Evolutionary conservation across 306 rosid genomes (phyloP).

Genomic region (Fragaria nilgerrensis): DNA sequence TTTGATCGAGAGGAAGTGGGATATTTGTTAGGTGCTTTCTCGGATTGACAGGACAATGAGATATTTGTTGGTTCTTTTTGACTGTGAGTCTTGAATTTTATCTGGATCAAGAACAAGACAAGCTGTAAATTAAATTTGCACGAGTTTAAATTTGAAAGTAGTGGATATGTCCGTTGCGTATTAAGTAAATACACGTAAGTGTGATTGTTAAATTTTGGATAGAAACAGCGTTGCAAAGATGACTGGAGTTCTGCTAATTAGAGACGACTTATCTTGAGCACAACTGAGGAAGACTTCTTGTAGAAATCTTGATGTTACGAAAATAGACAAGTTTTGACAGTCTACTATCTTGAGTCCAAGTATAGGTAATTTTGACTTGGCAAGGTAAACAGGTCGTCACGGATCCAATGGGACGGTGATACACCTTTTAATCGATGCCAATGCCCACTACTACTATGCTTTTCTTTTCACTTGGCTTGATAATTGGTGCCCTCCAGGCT

Average conservation of each 20-base stretch:
- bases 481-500: background rate
- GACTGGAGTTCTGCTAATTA: background rate
- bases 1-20: background rate
- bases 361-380: background rate
- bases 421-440: background rate
- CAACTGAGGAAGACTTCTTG: too few relatives aligned
- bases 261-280: background rate
- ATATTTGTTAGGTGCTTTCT: background rate
- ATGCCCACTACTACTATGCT: background rate
- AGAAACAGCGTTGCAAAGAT: background rate
- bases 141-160: background rate
- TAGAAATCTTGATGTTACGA: background rate
- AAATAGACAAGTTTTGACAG: background rate
- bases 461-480: background rate
- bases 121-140: background rate
- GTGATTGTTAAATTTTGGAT: background rate
- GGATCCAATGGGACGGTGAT: background rate
- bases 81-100: too few relatives aligned
- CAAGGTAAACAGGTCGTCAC: background rate
- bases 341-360: too few relatives aligned
- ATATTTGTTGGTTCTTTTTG: background rate
- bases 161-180: background rate
- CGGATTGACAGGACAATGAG: background rate
- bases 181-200: background rate
- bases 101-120: rapidly evolving